Evolutionary conservation across 2,329 filamentous ascomycete species (phyloP).

Genomic region (Penicillium concentricum): DNA sequence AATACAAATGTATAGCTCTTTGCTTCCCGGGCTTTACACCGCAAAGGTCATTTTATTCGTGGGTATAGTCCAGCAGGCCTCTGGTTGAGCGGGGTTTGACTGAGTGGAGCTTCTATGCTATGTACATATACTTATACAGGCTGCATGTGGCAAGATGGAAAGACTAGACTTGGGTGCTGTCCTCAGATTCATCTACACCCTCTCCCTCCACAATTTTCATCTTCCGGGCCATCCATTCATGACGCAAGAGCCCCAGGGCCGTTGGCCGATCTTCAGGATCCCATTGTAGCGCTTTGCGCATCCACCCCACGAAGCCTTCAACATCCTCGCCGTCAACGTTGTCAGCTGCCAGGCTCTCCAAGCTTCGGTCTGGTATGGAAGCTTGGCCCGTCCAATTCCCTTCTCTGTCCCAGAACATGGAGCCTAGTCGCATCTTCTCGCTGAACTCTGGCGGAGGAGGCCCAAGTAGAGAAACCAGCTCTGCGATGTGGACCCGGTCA

Average conservation of each 20-base stretch:
- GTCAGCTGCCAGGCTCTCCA: slow-evolving; percentile 4
- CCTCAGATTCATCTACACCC: not conserved
- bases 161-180: not conserved
- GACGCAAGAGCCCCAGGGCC: slow-evolving; percentile 37
- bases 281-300: slow-evolving; percentile 33
- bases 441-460: slow-evolving; percentile 16
- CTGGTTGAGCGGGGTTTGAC: not conserved
- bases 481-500: slow-evolving; percentile 24
- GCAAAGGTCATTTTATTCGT: too few species aligned
- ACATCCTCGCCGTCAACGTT: slow-evolving; percentile 24
- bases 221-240: slow-evolving; percentile 35
- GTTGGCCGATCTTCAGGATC: slow-evolving; percentile 24
- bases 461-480: slow-evolving; percentile 22
- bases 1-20: too few species aligned
- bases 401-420: slow-evolving; percentile 25
- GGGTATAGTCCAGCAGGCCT: too few species aligned
- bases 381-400: slow-evolving; percentile 20
- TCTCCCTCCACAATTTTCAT: not conserved
- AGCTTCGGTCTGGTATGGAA: slow-evolving; percentile 16
- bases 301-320: slow-evolving; percentile 25
- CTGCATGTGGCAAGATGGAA: not conserved
- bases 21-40: too few species aligned
- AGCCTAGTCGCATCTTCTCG: slow-evolving; percentile 16
- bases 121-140: not conserved
- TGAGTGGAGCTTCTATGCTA: not conserved